A percentile compares a stretch with the other conserved stretches of the same genome.
phyloP scores from a whole-genome alignment of 345 rosid species.

The Raphanus sativus region DNA sequence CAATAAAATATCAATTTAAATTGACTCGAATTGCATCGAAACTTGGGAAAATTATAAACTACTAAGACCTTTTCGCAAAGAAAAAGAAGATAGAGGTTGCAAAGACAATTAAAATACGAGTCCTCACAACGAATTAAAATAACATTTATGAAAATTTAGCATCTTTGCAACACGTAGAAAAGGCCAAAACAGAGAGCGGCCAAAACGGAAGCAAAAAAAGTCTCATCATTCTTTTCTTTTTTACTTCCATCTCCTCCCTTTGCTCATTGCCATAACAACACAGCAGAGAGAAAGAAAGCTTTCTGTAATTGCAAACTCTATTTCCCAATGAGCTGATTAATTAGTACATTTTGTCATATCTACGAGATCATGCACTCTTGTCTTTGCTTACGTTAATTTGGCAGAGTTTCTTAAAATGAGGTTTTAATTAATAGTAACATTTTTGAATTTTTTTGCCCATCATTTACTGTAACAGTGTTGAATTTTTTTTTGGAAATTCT shows the following conservation, averaged over 20 bases:
- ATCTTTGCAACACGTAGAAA: conserved; percentile 26
- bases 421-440: conserved; percentile 29
- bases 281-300: conserved; percentile 14
- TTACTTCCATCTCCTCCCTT: conserved; percentile 30
- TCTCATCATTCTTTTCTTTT: conserved; percentile 22
- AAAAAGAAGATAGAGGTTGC: background rate
- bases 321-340: background rate
- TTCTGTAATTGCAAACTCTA: background rate
- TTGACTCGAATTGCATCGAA: background rate
- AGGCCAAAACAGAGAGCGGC: conserved; percentile 39
- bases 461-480: conserved; percentile 8
- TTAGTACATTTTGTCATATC: conserved; percentile 5
- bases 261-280: conserved; percentile 29
- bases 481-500: background rate
- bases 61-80: background rate
- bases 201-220: conserved; percentile 38
- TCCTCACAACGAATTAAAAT: background rate
- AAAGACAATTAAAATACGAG: conserved; percentile 3
- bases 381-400: background rate
- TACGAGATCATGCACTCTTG: conserved; percentile 25
- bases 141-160: conserved; percentile 2
- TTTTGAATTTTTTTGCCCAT: background rate
- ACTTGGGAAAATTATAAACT: background rate
- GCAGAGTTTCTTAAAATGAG: conserved; percentile 5
- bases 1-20: background rate